Evolutionary conservation across 805 yeast species (phyloP).

Genomic region (Yarrowia sp.): DNA sequence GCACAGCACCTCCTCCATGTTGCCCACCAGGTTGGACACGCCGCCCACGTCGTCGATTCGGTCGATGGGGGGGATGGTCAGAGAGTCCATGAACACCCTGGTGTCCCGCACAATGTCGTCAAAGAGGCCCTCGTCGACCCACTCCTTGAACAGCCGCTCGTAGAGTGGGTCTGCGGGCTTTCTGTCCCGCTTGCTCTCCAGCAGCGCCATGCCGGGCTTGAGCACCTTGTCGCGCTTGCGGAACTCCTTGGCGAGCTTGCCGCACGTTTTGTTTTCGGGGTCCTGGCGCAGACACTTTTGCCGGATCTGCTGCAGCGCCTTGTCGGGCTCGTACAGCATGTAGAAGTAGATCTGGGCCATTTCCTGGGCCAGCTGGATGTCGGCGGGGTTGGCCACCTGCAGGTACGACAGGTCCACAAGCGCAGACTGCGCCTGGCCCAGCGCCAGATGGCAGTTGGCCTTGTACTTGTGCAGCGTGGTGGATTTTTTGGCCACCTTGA

Average conservation of each 20-base stretch:
- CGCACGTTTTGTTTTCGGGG: slow-evolving; percentile 66
- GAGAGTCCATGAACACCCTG: neutral
- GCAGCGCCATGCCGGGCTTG: slow-evolving; percentile 28
- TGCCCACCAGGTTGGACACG: slow-evolving; percentile 31
- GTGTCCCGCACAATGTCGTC: slow-evolving; percentile 30
- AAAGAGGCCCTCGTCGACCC: slow-evolving; percentile 27
- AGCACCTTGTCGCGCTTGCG: slow-evolving; percentile 35
- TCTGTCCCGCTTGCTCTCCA: slow-evolving; percentile 28
- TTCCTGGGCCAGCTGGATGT: slow-evolving; percentile 34
- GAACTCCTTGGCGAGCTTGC: slow-evolving; percentile 39
- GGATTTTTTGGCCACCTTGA: slow-evolving; percentile 36
- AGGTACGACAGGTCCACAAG: slow-evolving; percentile 39
- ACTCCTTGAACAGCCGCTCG: slow-evolving; percentile 29
- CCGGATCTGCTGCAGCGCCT: slow-evolving; percentile 48
- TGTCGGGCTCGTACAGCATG: slow-evolving; percentile 52
- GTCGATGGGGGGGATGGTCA: neutral
- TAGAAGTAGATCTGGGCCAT: slow-evolving; percentile 47
- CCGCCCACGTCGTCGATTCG: slow-evolving; percentile 2
- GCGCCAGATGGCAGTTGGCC: slow-evolving; percentile 38
- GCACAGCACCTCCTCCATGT: slow-evolving; percentile 44
- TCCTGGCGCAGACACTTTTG: slow-evolving; percentile 74
- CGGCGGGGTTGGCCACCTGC: slow-evolving; percentile 33
- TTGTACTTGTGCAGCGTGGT: slow-evolving; percentile 36
- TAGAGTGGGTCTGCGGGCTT: slow-evolving; percentile 34
- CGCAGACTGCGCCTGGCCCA: slow-evolving; percentile 39